Conservation (phyloP, 306 rosid genomes). For the Inga leiocalycina region DNA sequence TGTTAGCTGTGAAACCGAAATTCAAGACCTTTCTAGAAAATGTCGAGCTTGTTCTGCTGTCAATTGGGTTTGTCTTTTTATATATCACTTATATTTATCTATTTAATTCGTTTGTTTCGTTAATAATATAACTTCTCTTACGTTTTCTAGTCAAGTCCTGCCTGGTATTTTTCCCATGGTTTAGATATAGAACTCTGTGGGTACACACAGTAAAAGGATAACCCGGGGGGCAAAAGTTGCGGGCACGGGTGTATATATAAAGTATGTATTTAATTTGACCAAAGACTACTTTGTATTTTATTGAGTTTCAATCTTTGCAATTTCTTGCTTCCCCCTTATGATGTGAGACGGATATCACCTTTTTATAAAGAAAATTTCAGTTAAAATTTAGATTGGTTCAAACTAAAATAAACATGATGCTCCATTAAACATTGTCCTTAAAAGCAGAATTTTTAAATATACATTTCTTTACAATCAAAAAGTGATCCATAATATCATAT, state of each 20-base stretch:
- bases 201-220: not conserved
- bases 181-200: not conserved
- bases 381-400: no score
- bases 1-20: not conserved
- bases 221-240: not conserved
- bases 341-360: no score
- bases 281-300: not conserved
- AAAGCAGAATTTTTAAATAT: no score
- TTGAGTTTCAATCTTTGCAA: not conserved
- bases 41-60: not conserved
- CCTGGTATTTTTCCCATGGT: not conserved
- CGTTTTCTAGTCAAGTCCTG: not conserved
- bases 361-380: no score
- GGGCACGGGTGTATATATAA: not conserved
- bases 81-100: not conserved
- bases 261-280: not conserved
- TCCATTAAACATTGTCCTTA: no score
- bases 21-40: not conserved
- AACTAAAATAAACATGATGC: no score
- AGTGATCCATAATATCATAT: no score
- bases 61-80: not conserved
- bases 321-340: not conserved
- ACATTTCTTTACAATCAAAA: no score
- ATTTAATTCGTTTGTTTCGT: not conserved
- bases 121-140: no score